Base-by-base conservation (phyloP, 2,329 filamentous ascomycete genomes). In the Stagonosporopsis vannaccii region DNA sequence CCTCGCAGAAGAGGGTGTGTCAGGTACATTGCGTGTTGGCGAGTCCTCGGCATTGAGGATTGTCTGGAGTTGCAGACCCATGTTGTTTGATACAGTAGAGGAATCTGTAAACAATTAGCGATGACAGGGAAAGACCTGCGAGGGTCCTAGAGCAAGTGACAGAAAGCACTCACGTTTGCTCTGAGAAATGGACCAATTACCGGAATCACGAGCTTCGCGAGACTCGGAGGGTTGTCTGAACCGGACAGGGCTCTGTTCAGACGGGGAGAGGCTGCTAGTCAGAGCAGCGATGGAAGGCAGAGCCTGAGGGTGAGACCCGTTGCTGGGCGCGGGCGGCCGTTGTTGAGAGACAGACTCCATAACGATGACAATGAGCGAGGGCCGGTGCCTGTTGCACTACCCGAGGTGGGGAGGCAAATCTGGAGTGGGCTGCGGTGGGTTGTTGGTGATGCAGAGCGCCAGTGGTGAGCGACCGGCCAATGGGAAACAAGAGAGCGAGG, bases 171-270 rank as follows among this genome's bases (percentile, higher is more conserved):
- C 75, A 84, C 84, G 81, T 68, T 84, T 83, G 72, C 82, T 84
- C 65, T 83, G 83, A 56, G 83, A 81, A 65, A 84, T 82, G 49
- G 83, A 84, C 83, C 83, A 86, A 69, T 82, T 84, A 58, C 84
- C 83, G 20, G 84, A 86, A 69, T 85, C 84, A 57, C 84, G 81
- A 65, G 83, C 81, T 55, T 76, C 73, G 28, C 83, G 80, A 67
- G 82, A 80, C 56, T 75, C 72, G 4, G 72, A 67, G 7, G 68
- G 68, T 45, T 76, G 75, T 51, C 69, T 67, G 39, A 67, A 65
- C 40, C 64, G 72, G 35, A 67, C 61, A 19, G 73, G 70, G 49
- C 68, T 71, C 54, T 73, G 71, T 48, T 76, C 74, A 17, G 70
- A 42, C 8, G 71, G 60, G 20, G 73, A 56, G 5, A 75, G 65